Base-by-base conservation (phyloP, 148 eudicot species). In the Nepenthes gracilis region DNA sequence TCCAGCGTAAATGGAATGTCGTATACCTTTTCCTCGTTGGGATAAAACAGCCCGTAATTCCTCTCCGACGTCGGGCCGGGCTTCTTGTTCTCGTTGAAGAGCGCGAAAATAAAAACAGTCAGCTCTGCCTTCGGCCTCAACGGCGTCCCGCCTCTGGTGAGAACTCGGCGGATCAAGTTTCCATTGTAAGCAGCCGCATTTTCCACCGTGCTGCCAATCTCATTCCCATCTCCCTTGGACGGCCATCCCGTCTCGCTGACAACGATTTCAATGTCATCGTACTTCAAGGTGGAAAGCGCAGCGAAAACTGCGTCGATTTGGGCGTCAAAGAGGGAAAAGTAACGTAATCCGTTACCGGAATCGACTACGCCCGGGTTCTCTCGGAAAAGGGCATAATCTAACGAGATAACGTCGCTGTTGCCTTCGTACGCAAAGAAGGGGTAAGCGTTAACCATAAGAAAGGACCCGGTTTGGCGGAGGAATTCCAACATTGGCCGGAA, bases 161-260 rank as follows among this genome's bases (percentile, higher is more conserved):
- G 84, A 0, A 88, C 62, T 0, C 96, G 73, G 1, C 67, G 64
- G 1, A 86, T 87, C 2, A 86, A 68, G 66, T 80, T 82, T 0
- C 95, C 95, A 69, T 88, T 88, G 59, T 88, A 93, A 2, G 88
- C 80, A 0, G 91, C 96, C 2, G 98, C 96, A 37, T 88, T 93
- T 1, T 74, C 77, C 0, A 80, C 40, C 5, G 73, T 72, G 12
- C 96, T 95, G 11, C 98, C 98, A 7, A 84, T 13, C 40, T 92
- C 98, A 43, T 68, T 82, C 34, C 69, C 49, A 35, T 88, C 96
- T 0, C 98, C 98, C 47, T 83, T 85, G 0, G 96, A 92, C 0
- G 98, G 98, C 98, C 96, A 92, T 0, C 98, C 98, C 0, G 98
- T 92, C 51, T 92, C 98, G 5, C 88, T 70, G 4, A 92, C 96